Evolutionary conservation across 1,139 yeast genomes (phyloP).

Genomic region (Diutina neorugosa): DNA sequence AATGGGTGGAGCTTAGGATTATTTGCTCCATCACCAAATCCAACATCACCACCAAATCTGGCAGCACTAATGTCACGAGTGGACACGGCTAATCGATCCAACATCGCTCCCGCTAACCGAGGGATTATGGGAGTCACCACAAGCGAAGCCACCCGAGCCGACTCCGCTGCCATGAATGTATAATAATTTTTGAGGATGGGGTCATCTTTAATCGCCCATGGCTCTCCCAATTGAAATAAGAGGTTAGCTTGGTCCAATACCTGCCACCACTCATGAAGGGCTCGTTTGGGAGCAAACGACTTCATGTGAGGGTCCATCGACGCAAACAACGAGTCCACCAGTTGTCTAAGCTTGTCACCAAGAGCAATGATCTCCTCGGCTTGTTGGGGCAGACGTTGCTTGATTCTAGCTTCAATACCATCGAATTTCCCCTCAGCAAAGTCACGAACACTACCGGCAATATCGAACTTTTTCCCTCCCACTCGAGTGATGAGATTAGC

Average conservation of each 20-base stretch:
- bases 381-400: slow-evolving; percentile 5
- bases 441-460: slow-evolving; percentile 30
- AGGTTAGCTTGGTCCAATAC: slow-evolving; percentile 51
- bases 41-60: slow-evolving; percentile 31
- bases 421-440: slow-evolving; percentile 13
- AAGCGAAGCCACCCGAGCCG: slow-evolving; percentile 55
- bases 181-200: slow-evolving; percentile 33
- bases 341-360: slow-evolving; percentile 11
- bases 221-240: slow-evolving; percentile 46
- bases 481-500: slow-evolving; percentile 69
- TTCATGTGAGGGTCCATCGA: slow-evolving; percentile 31
- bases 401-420: slow-evolving; percentile 15
- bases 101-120: slow-evolving; percentile 37
- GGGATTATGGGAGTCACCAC: slow-evolving; percentile 69
- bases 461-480: slow-evolving; percentile 58
- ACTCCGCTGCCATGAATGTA: slow-evolving; percentile 58
- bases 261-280: slow-evolving; percentile 52
- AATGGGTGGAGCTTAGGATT: background rate
- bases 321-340: slow-evolving; percentile 16
- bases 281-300: slow-evolving; percentile 44
- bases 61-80: slow-evolving; percentile 27
- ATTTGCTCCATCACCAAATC: slow-evolving; percentile 24
- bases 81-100: slow-evolving; percentile 52
- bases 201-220: slow-evolving; percentile 37
- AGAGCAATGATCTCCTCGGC: slow-evolving; percentile 11